Evolutionary conservation across 257 asterid species (phyloP).

Genomic region (Nicotiana undulata): DNA sequence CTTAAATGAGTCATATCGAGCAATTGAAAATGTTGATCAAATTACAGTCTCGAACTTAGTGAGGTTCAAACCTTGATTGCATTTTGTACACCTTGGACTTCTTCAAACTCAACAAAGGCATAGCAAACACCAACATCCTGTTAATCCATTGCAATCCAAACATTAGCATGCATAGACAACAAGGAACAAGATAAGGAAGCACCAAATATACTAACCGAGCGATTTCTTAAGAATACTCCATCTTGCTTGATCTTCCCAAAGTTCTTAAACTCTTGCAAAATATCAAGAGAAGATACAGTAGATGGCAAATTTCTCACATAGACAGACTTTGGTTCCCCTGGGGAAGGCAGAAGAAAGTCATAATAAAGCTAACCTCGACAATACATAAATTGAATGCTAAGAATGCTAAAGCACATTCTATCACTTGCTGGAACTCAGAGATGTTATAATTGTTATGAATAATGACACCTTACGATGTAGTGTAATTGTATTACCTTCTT

Average conservation of each 20-base stretch:
- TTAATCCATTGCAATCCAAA: constrained; percentile 21
- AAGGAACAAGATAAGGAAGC: constrained; percentile 1
- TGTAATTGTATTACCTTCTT: constrained; percentile 36
- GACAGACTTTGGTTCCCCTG: constrained; percentile 73
- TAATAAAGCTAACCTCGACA: not conserved
- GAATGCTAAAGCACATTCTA: not conserved
- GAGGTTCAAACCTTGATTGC: constrained; percentile 54
- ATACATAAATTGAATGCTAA: not conserved
- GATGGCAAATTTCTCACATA: constrained; percentile 70
- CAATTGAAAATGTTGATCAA: not conserved
- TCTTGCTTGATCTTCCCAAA: constrained; percentile 70
- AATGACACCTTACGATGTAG: constrained; percentile 1
- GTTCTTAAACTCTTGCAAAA: constrained; percentile 57
- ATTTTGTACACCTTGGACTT: constrained; percentile 58
- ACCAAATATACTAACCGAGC: constrained; percentile 35
- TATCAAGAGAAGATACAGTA: constrained; percentile 45
- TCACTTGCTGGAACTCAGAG: not conserved
- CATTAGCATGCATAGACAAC: constrained; percentile 2
- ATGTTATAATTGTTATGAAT: not conserved
- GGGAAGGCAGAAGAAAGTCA: constrained; percentile 5
- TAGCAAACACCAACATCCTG: constrained; percentile 79
- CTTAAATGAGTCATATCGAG: not conserved
- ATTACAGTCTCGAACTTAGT: not conserved
- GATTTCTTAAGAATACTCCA: constrained; percentile 68
- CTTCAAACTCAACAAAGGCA: constrained; percentile 88